These are phyloP conservation scores for Ogataea hybrid DNA, from an alignment of 1,139 yeast genomes.

Conservation along the genomic window DNA sequence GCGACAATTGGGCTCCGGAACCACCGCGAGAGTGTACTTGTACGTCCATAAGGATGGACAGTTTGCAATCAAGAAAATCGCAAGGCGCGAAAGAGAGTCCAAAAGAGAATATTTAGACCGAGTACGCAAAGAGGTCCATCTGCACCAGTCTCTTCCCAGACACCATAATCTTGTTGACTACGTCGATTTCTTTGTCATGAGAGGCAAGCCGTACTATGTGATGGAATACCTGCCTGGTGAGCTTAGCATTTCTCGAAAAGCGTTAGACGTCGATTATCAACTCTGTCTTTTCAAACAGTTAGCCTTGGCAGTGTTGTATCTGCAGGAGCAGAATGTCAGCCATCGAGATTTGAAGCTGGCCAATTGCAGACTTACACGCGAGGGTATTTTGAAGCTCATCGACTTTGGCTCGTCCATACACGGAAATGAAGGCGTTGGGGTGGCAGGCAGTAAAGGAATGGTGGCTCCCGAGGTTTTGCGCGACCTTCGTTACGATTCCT, in stretches of 20 bases:
- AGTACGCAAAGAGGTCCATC: conserved; percentile 37
- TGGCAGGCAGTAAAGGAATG: conserved; percentile 49
- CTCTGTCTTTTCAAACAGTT: conserved; percentile 48
- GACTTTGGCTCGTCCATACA: conserved; percentile 50
- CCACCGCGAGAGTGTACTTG: conserved; percentile 40
- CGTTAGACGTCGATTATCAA: conserved; percentile 33
- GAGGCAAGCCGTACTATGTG: conserved; percentile 36
- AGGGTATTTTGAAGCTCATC: conserved; percentile 50
- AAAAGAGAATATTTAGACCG: conserved; percentile 37
- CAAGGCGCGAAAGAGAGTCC: conserved; percentile 37
- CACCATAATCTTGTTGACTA: conserved; percentile 37
- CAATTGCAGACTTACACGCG: conserved; percentile 46
- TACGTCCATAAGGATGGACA: conserved; percentile 22
- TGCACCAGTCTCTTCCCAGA: conserved; percentile 26
- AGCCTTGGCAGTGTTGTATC: conserved; percentile 39
- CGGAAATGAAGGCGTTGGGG: conserved; percentile 34
- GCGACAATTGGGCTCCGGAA: conserved; percentile 37
- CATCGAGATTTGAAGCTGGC: conserved; percentile 57
- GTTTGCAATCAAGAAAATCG: conserved; percentile 44
- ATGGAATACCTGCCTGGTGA: conserved; percentile 49
- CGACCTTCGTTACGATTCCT: conserved; percentile 41
- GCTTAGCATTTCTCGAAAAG: conserved; percentile 41
- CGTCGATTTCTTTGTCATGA: conserved; percentile 35
- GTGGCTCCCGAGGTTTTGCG: conserved; percentile 49
- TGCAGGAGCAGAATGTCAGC: conserved; percentile 47